Percentiles rank a stretch among this genome's conserved stretches.
These are phyloP conservation scores for Racocetra persica DNA, from an alignment of 371 early-diverging fungal species.

Conservation along the genomic window DNA sequence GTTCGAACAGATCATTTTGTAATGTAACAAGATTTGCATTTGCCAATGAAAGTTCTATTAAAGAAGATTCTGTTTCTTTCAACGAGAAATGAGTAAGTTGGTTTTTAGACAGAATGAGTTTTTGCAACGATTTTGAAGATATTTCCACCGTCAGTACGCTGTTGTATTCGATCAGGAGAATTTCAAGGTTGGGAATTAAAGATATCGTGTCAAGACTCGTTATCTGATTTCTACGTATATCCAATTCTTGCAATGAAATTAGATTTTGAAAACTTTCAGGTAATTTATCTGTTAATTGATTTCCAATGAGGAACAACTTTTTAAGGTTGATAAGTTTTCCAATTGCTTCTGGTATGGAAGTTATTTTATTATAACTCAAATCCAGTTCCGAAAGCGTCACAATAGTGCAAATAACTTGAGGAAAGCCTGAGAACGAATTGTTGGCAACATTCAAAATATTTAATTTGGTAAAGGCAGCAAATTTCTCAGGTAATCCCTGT, in stretches of 20 bases:
- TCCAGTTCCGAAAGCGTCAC: slow-evolving; percentile 73
- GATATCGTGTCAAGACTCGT: slow-evolving; percentile 68
- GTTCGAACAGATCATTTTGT: slow-evolving; percentile 66
- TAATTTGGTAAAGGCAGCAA: slow-evolving; percentile 63
- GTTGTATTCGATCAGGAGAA: slow-evolving; percentile 76
- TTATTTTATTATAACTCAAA: slow-evolving; percentile 84
- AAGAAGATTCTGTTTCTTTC: slow-evolving; percentile 44
- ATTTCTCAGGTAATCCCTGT: slow-evolving; percentile 64
- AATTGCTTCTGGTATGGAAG: slow-evolving; percentile 76
- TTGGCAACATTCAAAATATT: slow-evolving; percentile 76
- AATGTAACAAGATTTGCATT: slow-evolving; percentile 76
- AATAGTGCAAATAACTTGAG: slow-evolving; percentile 68
- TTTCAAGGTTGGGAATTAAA: slow-evolving; percentile 65
- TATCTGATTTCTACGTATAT: slow-evolving; percentile 78
- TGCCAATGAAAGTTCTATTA: slow-evolving; percentile 69
- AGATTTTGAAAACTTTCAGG: slow-evolving; percentile 70
- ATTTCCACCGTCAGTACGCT: slow-evolving; percentile 58
- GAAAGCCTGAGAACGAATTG: slow-evolving; percentile 79
- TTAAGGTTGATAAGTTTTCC: slow-evolving; percentile 69
- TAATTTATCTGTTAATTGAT: slow-evolving; percentile 72
- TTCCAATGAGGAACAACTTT: slow-evolving; percentile 76
- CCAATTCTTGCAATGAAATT: slow-evolving; percentile 71
- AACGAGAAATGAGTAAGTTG: slow-evolving; percentile 62
- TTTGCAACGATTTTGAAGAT: slow-evolving; percentile 53
- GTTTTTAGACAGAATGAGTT: slow-evolving; percentile 61